phyloP scores from a whole-genome alignment of 2,329 filamentous ascomycete species.

The Beauveria rudraprayagi region DNA sequence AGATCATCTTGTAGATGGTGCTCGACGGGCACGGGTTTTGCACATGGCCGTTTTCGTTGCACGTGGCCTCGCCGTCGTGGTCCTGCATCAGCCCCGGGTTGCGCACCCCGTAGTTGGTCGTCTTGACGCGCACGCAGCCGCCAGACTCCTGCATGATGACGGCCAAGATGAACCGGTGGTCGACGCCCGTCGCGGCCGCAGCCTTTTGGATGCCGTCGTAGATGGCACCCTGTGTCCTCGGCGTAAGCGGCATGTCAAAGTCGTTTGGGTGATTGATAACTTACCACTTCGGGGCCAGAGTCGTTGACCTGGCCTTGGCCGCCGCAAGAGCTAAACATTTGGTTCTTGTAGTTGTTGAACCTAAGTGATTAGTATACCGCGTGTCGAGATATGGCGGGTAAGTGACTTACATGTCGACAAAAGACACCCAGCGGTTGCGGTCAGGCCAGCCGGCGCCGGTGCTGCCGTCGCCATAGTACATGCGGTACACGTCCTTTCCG shows the following conservation, averaged over 20 bases:
- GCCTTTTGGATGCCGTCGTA: constrained; percentile 26
- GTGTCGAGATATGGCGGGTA: background rate
- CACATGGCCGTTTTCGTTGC: constrained; percentile 21
- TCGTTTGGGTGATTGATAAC: constrained; percentile 6
- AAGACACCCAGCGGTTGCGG: constrained; percentile 21
- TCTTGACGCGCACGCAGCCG: constrained; percentile 34
- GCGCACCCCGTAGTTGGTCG: constrained; percentile 30
- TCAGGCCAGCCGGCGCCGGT: constrained; percentile 23
- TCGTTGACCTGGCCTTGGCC: constrained; percentile 14
- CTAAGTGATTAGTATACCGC: background rate
- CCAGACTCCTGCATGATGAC: constrained; percentile 37
- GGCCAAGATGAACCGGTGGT: constrained; percentile 35
- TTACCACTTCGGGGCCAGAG: constrained; percentile 16
- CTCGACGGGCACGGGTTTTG: constrained; percentile 19
- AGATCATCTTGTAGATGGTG: constrained; percentile 24
- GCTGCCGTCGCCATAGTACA: constrained; percentile 23
- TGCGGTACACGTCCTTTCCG: constrained; percentile 22
- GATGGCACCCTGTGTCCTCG: constrained; percentile 16
- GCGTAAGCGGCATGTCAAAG: too few relatives aligned
- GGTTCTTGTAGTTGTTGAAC: constrained; percentile 21
- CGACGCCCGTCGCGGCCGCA: constrained; percentile 22
- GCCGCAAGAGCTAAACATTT: constrained; percentile 17
- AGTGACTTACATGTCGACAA: constrained; percentile 19
- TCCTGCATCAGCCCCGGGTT: constrained; percentile 36
- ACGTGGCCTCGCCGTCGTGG: constrained; percentile 28